phyloP scores from a whole-genome alignment of 2,329 filamentous ascomycete species.

The Colletotrichum sp. region DNA sequence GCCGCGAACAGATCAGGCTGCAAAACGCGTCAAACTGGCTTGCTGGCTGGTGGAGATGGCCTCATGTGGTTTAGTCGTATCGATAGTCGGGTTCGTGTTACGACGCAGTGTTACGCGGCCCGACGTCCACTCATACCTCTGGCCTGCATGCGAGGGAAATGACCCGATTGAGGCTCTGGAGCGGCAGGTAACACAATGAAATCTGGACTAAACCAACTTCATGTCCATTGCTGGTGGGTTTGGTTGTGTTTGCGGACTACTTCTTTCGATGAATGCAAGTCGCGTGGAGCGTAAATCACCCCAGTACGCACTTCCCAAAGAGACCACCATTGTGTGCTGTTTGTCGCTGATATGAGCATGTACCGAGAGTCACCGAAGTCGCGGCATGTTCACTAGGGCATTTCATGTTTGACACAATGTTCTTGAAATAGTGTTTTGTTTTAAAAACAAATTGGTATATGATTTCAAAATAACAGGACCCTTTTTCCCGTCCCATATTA shows the following conservation, averaged over 20 bases:
- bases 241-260: background rate
- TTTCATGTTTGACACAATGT: background rate
- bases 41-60: background rate
- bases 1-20: background rate
- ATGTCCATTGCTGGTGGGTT: background rate
- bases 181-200: background rate
- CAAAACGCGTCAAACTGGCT: background rate
- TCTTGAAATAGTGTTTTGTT: background rate
- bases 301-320: accelerated
- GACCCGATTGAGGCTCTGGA: background rate
- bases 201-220: background rate
- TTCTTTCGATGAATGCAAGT: background rate
- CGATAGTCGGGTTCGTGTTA: background rate
- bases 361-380: background rate
- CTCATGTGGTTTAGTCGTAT: background rate
- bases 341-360: accelerated
- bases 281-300: background rate
- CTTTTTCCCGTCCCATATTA: background rate
- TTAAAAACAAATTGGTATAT: background rate
- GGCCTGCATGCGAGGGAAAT: background rate
- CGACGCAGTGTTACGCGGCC: background rate
- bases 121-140: background rate
- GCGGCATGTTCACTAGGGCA: background rate
- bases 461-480: background rate
- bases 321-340: background rate